Evolutionary conservation across 179 eudicot species (phyloP).

Genomic region (Gypsophila paniculata): DNA sequence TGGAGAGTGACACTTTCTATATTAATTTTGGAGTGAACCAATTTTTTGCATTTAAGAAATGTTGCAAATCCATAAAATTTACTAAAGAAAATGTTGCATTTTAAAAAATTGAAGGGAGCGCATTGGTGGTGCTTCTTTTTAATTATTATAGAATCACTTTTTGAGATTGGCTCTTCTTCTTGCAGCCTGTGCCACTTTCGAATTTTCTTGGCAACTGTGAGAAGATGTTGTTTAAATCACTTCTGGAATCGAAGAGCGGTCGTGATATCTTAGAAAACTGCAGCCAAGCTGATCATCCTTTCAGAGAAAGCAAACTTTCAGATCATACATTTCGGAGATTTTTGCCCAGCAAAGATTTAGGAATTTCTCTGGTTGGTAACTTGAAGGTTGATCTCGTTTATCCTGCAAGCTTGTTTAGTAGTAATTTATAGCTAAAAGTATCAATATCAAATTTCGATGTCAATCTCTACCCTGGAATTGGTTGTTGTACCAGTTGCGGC

Average conservation of each 20-base stretch:
- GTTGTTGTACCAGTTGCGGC: not conserved
- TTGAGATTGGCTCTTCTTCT: conserved; percentile 15
- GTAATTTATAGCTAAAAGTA: not conserved
- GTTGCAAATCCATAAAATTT: too few relatives aligned
- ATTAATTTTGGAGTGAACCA: not conserved
- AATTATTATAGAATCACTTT: not conserved
- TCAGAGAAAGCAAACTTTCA: conserved; percentile 33
- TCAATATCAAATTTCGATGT: not conserved
- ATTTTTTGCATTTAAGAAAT: too few relatives aligned
- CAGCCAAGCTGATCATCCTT: conserved; percentile 27
- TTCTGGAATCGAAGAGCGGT: conserved; percentile 29
- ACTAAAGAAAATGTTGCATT: too few relatives aligned
- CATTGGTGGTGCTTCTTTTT: not conserved
- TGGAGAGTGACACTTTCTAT: not conserved
- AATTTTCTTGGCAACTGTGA: conserved; percentile 49
- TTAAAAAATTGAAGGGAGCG: too few relatives aligned
- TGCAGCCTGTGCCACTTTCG: conserved; percentile 71
- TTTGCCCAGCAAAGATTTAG: conserved; percentile 53
- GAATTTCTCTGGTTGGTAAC: conserved; percentile 61
- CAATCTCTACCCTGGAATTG: not conserved
- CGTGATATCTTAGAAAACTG: conserved; percentile 27
- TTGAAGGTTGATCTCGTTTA: conserved; percentile 45
- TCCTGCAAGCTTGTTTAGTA: conserved; percentile 7
- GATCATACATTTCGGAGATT: conserved; percentile 41
- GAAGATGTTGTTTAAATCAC: conserved; percentile 43